These are phyloP conservation scores for Yamadazyma sp. DNA, from an alignment of 1,139 yeast species.

Conservation along the genomic window DNA sequence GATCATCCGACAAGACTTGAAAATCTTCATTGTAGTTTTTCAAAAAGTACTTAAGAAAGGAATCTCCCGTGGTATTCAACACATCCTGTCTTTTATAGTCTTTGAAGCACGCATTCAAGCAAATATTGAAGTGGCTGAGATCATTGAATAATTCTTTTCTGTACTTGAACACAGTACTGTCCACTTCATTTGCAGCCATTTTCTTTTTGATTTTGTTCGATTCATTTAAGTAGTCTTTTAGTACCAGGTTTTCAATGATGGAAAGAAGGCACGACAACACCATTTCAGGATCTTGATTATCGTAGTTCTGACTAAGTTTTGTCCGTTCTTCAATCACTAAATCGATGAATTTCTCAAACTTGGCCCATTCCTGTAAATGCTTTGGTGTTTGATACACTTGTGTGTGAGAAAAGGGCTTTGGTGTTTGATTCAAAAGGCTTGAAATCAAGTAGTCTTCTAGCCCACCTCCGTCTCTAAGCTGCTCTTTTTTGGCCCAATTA, in stretches of 20 bases:
- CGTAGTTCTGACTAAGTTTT: constrained; percentile 9
- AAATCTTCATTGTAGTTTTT: constrained; percentile 48
- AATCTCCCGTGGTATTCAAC: constrained; percentile 14
- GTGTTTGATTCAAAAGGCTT: not conserved
- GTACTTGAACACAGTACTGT: constrained; percentile 10
- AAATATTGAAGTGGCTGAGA: constrained; percentile 26
- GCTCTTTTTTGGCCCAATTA: constrained; percentile 11
- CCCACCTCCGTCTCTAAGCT: constrained; percentile 6
- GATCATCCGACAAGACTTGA: constrained; percentile 24
- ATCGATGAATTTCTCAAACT: constrained; percentile 13
- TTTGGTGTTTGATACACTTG: constrained; percentile 9
- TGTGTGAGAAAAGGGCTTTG: constrained; percentile 5
- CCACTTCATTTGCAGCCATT: constrained; percentile 3
- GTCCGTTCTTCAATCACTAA: constrained; percentile 15
- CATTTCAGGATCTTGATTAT: constrained; percentile 16
- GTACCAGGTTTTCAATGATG: constrained; percentile 21
- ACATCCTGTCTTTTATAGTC: constrained; percentile 14
- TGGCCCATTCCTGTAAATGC: constrained; percentile 3
- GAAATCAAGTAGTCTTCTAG: constrained; percentile 19
- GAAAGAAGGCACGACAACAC: constrained; percentile 21
- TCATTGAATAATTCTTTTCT: constrained; percentile 17
- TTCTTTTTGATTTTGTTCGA: constrained; percentile 6
- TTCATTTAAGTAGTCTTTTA: constrained; percentile 24
- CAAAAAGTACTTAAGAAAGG: constrained; percentile 39
- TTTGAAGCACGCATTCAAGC: constrained; percentile 23